A percentile compares a stretch with the other conserved stretches of the same genome.
Conservation (phyloP, 148 eudicot genomes). For the Fagopyrum esculentum region DNA sequence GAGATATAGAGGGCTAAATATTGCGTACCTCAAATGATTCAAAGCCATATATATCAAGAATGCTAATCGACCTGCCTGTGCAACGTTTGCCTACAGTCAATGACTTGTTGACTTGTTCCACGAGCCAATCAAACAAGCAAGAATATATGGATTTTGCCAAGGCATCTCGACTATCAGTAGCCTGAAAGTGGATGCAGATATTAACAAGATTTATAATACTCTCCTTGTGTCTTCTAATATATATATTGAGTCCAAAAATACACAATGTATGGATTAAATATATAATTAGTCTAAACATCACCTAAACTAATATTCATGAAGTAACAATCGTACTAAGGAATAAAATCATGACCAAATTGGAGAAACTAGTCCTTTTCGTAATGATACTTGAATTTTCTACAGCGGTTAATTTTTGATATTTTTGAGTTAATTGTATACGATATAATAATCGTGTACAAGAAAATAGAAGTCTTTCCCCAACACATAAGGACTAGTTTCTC, state of each 20-base stretch:
- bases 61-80: conserved; percentile 93
- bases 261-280: background rate
- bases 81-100: conserved; percentile 84
- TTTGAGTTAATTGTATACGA: no score
- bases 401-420: no score
- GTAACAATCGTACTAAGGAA: background rate
- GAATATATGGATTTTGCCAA: conserved; percentile 94
- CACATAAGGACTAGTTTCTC: no score
- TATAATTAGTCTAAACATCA: background rate
- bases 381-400: no score
- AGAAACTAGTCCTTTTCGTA: no score
- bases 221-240: background rate
- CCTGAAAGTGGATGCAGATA: conserved; percentile 42
- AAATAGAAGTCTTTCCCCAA: no score
- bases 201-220: background rate
- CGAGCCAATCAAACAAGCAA: conserved; percentile 97
- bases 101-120: conserved; percentile 94
- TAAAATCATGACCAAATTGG: background rate
- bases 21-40: conserved; percentile 84
- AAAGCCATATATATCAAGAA: conserved; percentile 98
- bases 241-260: background rate
- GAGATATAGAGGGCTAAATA: background rate
- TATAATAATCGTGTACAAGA: no score
- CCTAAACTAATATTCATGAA: background rate
- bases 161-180: conserved; percentile 88